Evolutionary conservation across 805 yeast species (phyloP).

Genomic region (Zygosaccharomyces pseudorouxii): DNA sequence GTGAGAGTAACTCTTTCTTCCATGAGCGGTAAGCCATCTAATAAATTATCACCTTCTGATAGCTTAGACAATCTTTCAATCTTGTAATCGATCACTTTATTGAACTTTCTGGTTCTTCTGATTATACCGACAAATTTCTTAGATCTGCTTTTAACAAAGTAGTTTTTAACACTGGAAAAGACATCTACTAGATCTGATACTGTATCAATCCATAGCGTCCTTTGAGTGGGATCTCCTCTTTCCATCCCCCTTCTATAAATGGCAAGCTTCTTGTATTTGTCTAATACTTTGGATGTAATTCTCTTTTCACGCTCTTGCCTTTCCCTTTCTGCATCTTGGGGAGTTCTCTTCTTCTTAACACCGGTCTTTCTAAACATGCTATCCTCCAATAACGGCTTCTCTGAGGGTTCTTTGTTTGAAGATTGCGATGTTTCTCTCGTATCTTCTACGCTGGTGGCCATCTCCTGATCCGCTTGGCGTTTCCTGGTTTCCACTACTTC

Average conservation of each 20-base stretch:
- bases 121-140: slow-evolving; percentile 65
- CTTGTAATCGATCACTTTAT: slow-evolving; percentile 66
- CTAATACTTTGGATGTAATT: slow-evolving; percentile 53
- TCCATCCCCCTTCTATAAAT: slow-evolving; percentile 48
- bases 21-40: slow-evolving; percentile 35
- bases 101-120: slow-evolving; percentile 54
- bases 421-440: slow-evolving; percentile 6
- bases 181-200: slow-evolving; percentile 81
- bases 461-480: slow-evolving; percentile 24
- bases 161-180: slow-evolving; percentile 69
- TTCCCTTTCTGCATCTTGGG: slow-evolving; percentile 40
- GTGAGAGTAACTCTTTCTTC: slow-evolving; percentile 43
- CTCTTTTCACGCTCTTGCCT: slow-evolving; percentile 50
- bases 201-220: slow-evolving; percentile 73
- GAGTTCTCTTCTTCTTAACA: slow-evolving; percentile 29
- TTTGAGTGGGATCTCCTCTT: slow-evolving; percentile 54
- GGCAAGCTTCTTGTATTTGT: slow-evolving; percentile 50
- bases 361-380: slow-evolving; percentile 28
- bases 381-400: slow-evolving; percentile 33
- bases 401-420: slow-evolving; percentile 14
- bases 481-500: slow-evolving; percentile 48
- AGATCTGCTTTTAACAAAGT: slow-evolving; percentile 73
- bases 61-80: slow-evolving; percentile 62
- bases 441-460: slow-evolving; percentile 9
- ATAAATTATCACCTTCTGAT: slow-evolving; percentile 48